phyloP scores from a whole-genome alignment of 1,139 yeast species.

The Pichia sp. region DNA sequence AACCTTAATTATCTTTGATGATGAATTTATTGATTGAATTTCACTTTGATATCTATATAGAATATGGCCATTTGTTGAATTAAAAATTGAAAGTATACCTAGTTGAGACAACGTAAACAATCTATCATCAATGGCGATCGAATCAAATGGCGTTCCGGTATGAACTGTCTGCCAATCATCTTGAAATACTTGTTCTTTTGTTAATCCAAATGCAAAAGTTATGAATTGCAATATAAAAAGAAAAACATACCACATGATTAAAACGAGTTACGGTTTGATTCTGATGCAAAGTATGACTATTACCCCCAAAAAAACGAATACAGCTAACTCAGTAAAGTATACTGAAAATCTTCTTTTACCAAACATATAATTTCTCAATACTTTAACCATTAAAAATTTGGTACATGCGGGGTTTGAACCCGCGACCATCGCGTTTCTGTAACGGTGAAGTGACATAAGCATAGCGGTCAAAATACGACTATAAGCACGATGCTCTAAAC shows the following conservation, averaged over 20 bases:
- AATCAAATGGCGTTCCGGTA: conserved; percentile 26
- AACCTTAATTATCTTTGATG: conserved; percentile 1
- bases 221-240: not conserved
- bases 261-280: no score
- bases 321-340: not conserved
- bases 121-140: conserved; percentile 17
- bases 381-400: conserved; percentile 14
- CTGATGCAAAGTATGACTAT: not conserved
- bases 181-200: conserved; percentile 30
- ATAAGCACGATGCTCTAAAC: conserved; percentile 35
- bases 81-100: conserved; percentile 27
- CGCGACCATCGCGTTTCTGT: conserved; percentile 34
- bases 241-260: not conserved
- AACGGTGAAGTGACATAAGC: conserved; percentile 30
- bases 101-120: conserved; percentile 24
- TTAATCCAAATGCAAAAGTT: conserved; percentile 1
- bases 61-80: conserved; percentile 25
- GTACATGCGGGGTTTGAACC: conserved; percentile 35
- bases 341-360: not conserved
- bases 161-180: conserved; percentile 33
- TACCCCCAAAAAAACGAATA: not conserved
- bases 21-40: not conserved
- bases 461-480: conserved; percentile 31
- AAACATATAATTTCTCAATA: no score
- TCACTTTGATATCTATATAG: conserved; percentile 27